A percentile compares a stretch with the other conserved stretches of the same genome.
Conservation (phyloP, 2,329 filamentous ascomycete species). For the Laburnicola sp. region DNA sequence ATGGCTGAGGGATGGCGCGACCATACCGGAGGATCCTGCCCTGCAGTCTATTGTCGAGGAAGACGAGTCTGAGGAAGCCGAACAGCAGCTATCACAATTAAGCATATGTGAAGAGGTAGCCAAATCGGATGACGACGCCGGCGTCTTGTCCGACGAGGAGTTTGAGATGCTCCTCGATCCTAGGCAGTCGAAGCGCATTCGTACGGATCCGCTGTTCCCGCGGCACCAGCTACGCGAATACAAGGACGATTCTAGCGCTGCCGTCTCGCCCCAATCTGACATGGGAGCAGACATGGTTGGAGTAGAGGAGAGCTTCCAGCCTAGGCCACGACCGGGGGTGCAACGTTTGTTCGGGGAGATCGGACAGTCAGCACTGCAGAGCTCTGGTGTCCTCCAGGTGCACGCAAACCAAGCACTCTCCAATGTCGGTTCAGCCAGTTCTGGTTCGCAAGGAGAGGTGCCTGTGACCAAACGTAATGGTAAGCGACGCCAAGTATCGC, state of each 20-base stretch:
- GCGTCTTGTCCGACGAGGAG: conserved; percentile 37
- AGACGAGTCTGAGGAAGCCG: conserved; percentile 63
- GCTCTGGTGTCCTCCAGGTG: conserved; percentile 52
- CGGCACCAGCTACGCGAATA: conserved; percentile 45
- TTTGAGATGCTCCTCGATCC: conserved; percentile 36
- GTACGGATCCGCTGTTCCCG: conserved; percentile 44
- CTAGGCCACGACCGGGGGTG: conserved; percentile 27
- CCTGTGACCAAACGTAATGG: no score
- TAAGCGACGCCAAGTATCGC: conserved; percentile 4
- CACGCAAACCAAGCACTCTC: conserved; percentile 38
- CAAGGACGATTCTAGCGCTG: conserved; percentile 44
- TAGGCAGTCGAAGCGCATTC: conserved; percentile 51
- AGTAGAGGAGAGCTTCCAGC: conserved; percentile 31
- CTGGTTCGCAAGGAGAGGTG: conserved; percentile 8
- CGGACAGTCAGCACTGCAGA: conserved; percentile 57
- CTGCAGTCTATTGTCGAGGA: conserved; percentile 54
- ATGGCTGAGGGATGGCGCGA: conserved; percentile 67
- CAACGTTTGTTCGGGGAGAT: conserved; percentile 65
- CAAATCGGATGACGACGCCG: conserved; percentile 33
- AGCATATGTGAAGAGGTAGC: conserved; percentile 54
- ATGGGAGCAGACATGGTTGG: conserved; percentile 25
- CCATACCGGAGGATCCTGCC: conserved; percentile 36
- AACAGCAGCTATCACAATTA: conserved; percentile 50
- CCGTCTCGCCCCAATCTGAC: conserved; percentile 41
- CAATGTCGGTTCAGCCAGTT: conserved; percentile 19